Conservation (phyloP, 495 filamentous ascomycete genomes). For the Aspergillus panamensis region DNA sequence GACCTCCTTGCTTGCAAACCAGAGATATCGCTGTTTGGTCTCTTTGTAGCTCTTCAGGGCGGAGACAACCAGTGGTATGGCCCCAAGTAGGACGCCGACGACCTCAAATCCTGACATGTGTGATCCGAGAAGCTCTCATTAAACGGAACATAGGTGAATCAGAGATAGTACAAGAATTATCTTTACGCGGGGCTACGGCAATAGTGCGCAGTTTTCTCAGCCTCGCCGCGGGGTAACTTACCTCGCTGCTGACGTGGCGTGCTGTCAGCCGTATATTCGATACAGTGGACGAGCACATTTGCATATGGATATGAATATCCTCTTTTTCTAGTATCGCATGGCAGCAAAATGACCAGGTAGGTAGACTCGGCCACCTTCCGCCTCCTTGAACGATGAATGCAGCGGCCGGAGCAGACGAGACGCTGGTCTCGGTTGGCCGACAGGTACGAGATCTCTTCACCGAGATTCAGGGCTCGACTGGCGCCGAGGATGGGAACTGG, state of each 20-base stretch:
- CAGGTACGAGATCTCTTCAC: not conserved
- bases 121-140: not conserved
- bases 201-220: not conserved
- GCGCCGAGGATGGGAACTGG: not conserved
- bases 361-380: not conserved
- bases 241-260: slow-evolving; percentile 2
- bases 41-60: slow-evolving; percentile 35
- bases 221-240: slow-evolving; percentile 1
- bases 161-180: not conserved
- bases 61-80: slow-evolving; percentile 38
- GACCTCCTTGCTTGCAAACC: slow-evolving; percentile 5
- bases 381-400: not conserved
- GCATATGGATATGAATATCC: not conserved
- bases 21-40: slow-evolving; percentile 1
- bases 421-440: not conserved
- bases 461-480: not conserved
- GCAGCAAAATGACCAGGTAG: too few species aligned
- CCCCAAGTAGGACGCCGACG: slow-evolving; percentile 39
- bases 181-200: not conserved
- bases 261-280: not conserved
- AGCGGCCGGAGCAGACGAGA: not conserved
- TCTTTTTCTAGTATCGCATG: not conserved
- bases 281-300: not conserved
- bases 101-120: slow-evolving; percentile 36
- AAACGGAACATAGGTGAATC: not conserved